Percentiles rank a stretch among this genome's conserved stretches.
phyloP scores from a whole-genome alignment of 2,329 filamentous ascomycete species.

The Aspergillus ochraceus region DNA sequence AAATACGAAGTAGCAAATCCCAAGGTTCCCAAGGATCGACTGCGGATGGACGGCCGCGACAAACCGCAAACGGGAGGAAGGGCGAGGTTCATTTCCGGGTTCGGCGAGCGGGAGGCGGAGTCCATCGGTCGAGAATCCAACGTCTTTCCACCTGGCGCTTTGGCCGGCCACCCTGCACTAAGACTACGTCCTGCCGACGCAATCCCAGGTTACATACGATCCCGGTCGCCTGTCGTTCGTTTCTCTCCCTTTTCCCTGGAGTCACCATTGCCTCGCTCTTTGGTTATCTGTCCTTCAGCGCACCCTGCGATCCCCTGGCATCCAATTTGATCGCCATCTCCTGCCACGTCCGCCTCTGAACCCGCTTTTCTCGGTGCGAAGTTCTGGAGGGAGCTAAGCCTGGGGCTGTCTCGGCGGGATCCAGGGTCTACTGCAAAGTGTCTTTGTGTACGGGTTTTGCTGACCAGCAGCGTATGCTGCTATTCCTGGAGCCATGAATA shows the following conservation, averaged over 20 bases:
- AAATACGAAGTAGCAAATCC: background rate
- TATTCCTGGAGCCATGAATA: conserved; percentile 68
- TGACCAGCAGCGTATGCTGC: conserved; percentile 32
- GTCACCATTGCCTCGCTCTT: background rate
- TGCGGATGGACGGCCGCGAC: conserved; percentile 18
- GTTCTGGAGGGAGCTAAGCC: conserved; percentile 5
- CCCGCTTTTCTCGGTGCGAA: conserved; percentile 8
- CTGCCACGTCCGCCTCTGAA: background rate
- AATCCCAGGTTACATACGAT: background rate
- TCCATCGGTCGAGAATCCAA: background rate
- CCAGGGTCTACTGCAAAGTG: conserved; percentile 4
- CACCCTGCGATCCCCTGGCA: conserved; percentile 3
- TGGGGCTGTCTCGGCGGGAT: conserved; percentile 14
- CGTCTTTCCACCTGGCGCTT: background rate
- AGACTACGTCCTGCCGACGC: background rate
- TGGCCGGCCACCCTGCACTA: background rate
- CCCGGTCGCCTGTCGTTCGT: background rate
- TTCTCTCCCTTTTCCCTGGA: background rate
- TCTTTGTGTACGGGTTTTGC: conserved; percentile 6
- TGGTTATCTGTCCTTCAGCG: background rate
- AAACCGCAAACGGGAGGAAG: conserved; percentile 20
- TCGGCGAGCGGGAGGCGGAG: conserved; percentile 5
- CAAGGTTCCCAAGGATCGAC: background rate
- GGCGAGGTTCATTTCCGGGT: conserved; percentile 14
- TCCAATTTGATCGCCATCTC: background rate